Percentiles rank a stretch among this genome's conserved stretches.
Conservation (phyloP, 306 rosid genomes). For the Acacia melanoxylon region DNA sequence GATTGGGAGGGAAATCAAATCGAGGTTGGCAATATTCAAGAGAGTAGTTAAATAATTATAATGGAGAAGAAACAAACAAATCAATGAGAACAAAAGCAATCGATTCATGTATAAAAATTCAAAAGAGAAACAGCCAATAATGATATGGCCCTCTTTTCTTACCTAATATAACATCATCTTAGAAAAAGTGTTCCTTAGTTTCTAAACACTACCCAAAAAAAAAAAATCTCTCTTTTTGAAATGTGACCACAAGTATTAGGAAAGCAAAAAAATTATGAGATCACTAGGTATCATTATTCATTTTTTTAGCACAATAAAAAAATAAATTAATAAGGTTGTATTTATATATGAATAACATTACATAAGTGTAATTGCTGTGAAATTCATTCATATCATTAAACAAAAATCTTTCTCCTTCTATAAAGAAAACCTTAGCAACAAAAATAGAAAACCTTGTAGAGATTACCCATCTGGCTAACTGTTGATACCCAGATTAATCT, state of each 20-base stretch:
- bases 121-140: constrained; percentile 47
- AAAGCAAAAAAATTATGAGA: not conserved
- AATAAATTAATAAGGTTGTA: not conserved
- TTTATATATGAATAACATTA: not conserved
- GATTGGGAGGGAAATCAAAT: constrained; percentile 14
- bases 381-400: not conserved
- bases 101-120: constrained; percentile 11
- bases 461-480: too few relatives aligned
- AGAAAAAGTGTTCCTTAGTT: constrained; percentile 39
- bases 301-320: not conserved
- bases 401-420: too few relatives aligned
- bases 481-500: too few relatives aligned
- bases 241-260: not conserved
- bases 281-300: too few relatives aligned
- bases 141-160: constrained; percentile 47
- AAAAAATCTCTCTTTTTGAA: constrained; percentile 29
- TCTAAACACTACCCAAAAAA: constrained; percentile 30
- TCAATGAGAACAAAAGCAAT: constrained; percentile 27
- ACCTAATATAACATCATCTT: constrained; percentile 44
- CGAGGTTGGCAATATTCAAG: not conserved
- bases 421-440: too few relatives aligned
- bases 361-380: not conserved
- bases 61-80: constrained; percentile 33
- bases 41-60: constrained; percentile 21
- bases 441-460: too few relatives aligned